A percentile compares a stretch with the other conserved stretches of the same genome.
These are phyloP conservation scores for Xylariaceae sp. DNA, from an alignment of 2,329 filamentous ascomycete species.

Conservation along the genomic window DNA sequence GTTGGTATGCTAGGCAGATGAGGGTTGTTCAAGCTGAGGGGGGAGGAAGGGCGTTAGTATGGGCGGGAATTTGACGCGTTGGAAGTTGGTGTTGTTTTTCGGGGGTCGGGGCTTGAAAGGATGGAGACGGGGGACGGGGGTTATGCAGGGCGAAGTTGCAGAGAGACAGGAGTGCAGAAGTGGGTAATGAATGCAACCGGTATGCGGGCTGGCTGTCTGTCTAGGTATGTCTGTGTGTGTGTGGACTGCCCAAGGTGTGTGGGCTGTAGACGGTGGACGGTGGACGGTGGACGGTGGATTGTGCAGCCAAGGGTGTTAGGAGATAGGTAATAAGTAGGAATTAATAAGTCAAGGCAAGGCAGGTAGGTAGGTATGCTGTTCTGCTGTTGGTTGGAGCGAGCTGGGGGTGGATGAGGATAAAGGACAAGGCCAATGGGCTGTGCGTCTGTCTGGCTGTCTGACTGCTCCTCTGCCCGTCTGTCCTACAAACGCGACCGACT, in stretches of 20 bases:
- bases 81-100: constrained; percentile 20
- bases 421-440: no score
- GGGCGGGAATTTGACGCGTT: constrained; percentile 19
- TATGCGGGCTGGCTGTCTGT: constrained; percentile 1
- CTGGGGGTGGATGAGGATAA: no score
- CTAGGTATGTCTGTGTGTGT: constrained; percentile 2
- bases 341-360: no score
- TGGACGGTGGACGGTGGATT: constrained; percentile 5
- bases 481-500: no score
- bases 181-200: constrained; percentile 1
- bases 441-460: no score
- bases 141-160: constrained; percentile 13
- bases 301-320: no score
- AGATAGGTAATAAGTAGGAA: no score
- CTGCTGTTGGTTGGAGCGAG: no score
- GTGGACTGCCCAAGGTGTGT: no score
- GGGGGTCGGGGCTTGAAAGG: constrained; percentile 8
- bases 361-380: no score
- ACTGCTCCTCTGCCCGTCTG: no score
- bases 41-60: constrained; percentile 12
- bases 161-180: constrained; percentile 10
- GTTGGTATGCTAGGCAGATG: background rate
- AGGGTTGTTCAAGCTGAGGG: constrained; percentile 10
- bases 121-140: background rate
- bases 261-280: background rate